Evolutionary conservation across 1,284 basidiomycete genomes (phyloP), one percentile per base, ranked within the genome.

Genomic region (Trametes sp.): DNA sequence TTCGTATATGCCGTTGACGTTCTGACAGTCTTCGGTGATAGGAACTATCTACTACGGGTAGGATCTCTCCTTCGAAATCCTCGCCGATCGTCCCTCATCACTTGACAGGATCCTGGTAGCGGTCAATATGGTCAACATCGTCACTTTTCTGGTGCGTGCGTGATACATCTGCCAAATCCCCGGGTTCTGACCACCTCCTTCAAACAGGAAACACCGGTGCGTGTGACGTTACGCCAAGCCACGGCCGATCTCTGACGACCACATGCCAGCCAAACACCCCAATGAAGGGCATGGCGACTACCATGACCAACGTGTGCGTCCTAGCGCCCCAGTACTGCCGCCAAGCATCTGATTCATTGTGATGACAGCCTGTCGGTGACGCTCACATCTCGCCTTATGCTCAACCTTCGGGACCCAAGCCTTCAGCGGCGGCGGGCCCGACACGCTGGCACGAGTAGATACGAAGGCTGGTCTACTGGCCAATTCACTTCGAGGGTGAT

Each of bases 311-410:
- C 38, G 63, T 64, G 63, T 64, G 48, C 24, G 57, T 29, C 24
- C 6, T 8, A 16, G 14, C 8, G 21, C 8, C 19, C 26, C 24
- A 14, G 16, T 16, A 13, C 26, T 9, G 2, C 1, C 28, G 21
- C 28, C 7, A 14, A 14, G 13, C 16, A 8, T n/a, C 8, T 49
- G 2, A 49, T 21, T 31, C 4, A 13, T 2, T 31, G 26, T 19
- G 3, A 45, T 24, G 7, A 16, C 24, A 65, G 64, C 41, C 54
- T 65, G 9, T 59, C 64, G 13, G 64, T 65, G 19, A 62, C 61
- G 19, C 57, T 65, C 38, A 62, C 64, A 6, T 65, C 61, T 6
- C 64, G 64, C 21, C 64, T 65, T 21, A 65, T 65, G 64, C 60
- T 65, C 44, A 62, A 65, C 50, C 26, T 65, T 11, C 64, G 64